Evolutionary conservation across 148 eudicot genomes (phyloP), one percentile per base, ranked within the genome.

Genomic region (Diospyros lotus): DNA sequence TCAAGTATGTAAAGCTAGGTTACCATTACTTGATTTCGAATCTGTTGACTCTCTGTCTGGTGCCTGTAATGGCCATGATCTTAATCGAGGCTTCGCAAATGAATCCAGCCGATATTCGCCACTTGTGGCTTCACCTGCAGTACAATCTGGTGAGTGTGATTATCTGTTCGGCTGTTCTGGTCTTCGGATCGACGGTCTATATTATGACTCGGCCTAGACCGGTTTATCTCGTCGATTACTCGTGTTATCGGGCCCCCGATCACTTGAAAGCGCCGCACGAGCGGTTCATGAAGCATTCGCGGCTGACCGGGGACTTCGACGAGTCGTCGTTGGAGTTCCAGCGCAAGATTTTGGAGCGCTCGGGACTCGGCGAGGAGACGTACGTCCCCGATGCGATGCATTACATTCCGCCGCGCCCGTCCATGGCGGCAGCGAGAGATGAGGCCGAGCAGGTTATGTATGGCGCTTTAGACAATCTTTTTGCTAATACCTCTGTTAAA

Each of bases 361-460:
- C 86, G 2, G 86, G 86, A 3, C 79, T 80, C n/a, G 83, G 86
- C 3, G 81, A 80, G 4, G 81, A 80, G 69, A 83, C 86, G 39
- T 75, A 77, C 56, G 51, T 78, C 28, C 86, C 83, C 11, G 76
- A 77, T 18, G 68, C 81, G 0, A 59, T 80, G 77, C 86, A 83
- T 51, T 17, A 15, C 1, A 41, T 74, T 41, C 85, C 85, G 2
- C 81, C 85, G 0, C 52, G 58, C 6, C 76, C 85, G 10, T 62
- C 85, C 9, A 80, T 83, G 81, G 81, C 70, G 4, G 77, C 68
- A 2, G 84, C 83, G 6, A 72, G 80, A 53, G 77, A 50, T 1
- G 86, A 83, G 69, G 84, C 86, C 0, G 78, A 77, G 64, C 67
- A 43, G 69, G 78, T 77, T 14, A 71, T 82, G 58, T 82, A 75